Percentiles rank a stretch among this genome's conserved stretches.
phyloP scores from a whole-genome alignment of 1,284 basidiomycete genomes.

The Trichosporon sp. region DNA sequence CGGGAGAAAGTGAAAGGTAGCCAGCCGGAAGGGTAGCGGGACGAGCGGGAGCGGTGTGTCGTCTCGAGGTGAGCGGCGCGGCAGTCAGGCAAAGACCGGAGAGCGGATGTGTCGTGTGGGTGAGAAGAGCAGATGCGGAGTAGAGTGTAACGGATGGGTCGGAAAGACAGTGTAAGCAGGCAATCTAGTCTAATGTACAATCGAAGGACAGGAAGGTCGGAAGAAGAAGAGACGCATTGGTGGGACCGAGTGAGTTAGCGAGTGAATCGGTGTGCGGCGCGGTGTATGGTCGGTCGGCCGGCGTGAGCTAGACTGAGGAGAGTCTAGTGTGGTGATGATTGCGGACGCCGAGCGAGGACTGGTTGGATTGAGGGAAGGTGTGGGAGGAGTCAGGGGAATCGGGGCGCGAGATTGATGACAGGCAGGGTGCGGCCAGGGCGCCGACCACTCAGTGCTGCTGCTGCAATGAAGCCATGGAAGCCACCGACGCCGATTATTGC shows the following conservation, averaged over 20 bases:
- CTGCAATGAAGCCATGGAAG: too few relatives aligned
- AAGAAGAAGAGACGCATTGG: too few relatives aligned
- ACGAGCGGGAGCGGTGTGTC: not conserved
- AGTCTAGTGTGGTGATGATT: too few relatives aligned
- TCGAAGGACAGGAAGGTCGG: too few relatives aligned
- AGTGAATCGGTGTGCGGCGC: too few relatives aligned
- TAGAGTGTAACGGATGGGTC: not conserved
- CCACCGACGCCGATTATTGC: not conserved
- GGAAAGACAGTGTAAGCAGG: not conserved
- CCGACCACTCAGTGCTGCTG: too few relatives aligned
- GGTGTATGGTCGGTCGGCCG: too few relatives aligned
- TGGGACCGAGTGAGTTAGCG: too few relatives aligned
- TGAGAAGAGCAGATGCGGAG: not conserved
- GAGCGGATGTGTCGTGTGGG: not conserved
- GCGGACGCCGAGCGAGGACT: not conserved
- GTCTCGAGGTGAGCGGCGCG: not conserved
- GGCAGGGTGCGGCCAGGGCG: not conserved
- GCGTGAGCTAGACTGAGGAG: too few relatives aligned
- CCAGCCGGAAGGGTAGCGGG: not conserved
- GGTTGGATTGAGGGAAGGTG: too few relatives aligned
- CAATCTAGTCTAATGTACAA: too few relatives aligned
- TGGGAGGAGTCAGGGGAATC: not conserved
- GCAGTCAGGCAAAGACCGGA: not conserved
- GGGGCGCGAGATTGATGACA: not conserved
- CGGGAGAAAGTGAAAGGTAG: not conserved